Conservation (phyloP, 306 rosid genomes). For the Dalbergia oliveri region DNA sequence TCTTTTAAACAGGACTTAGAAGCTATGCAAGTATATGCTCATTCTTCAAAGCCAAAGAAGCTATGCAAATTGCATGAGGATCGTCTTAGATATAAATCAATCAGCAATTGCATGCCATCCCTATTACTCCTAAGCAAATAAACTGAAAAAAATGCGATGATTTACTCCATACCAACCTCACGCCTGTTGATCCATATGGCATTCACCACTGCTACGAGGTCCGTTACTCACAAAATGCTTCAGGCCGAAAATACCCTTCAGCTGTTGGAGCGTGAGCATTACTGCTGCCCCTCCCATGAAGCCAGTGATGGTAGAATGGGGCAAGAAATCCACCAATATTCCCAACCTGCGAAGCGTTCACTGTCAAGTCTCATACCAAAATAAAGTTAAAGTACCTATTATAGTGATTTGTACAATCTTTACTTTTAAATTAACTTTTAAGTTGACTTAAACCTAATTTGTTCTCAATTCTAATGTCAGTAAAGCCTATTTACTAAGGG, state of each 20-base stretch:
- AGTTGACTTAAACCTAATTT: too few species aligned
- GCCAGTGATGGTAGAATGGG: constrained; percentile 88
- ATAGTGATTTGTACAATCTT: not conserved
- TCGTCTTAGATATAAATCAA: too few species aligned
- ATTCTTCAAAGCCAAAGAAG: too few species aligned
- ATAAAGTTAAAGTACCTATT: not conserved
- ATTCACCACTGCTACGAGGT: constrained; percentile 54
- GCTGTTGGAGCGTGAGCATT: constrained; percentile 74
- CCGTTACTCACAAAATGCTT: constrained; percentile 64
- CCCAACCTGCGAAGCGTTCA: constrained; percentile 64
- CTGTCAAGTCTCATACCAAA: not conserved
- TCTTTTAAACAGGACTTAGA: too few species aligned
- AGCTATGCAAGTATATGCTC: not conserved
- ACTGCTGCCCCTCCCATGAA: constrained; percentile 92
- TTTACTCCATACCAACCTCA: constrained; percentile 56
- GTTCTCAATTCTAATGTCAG: too few species aligned
- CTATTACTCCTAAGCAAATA: not conserved
- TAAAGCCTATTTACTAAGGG: too few species aligned
- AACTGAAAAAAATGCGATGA: not conserved
- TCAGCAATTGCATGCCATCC: too few species aligned
- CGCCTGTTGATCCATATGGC: constrained; percentile 46
- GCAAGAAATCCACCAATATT: constrained; percentile 86
- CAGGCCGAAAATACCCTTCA: constrained; percentile 80
- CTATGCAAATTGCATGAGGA: too few species aligned
- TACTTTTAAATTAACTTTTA: too few species aligned